Evolutionary conservation across 2,329 filamentous ascomycete genomes (phyloP).

Genomic region (Biscogniauxia marginata): DNA sequence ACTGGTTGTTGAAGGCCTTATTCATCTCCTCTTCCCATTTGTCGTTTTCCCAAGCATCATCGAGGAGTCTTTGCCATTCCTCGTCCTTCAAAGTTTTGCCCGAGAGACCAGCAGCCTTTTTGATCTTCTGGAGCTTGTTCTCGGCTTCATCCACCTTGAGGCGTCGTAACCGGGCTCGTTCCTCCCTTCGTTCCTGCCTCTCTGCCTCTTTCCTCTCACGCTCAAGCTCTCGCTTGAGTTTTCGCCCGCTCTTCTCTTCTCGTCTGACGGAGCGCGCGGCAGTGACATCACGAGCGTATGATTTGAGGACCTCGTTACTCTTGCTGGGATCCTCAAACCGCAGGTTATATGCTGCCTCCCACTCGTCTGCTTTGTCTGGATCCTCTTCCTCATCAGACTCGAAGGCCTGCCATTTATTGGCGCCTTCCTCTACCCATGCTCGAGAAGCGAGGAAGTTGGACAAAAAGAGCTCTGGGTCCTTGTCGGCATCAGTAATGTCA

Average conservation of each 20-base stretch:
- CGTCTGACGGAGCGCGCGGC: conserved; percentile 81
- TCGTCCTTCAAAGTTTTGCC: conserved; percentile 68
- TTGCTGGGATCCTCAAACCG: conserved; percentile 90
- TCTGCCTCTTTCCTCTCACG: conserved; percentile 74
- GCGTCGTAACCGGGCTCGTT: conserved; percentile 79
- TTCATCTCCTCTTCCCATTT: conserved; percentile 91
- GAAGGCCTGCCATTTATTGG: conserved; percentile 72
- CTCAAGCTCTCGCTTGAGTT: conserved; percentile 76
- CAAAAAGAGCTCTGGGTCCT: conserved; percentile 88
- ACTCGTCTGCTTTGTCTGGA: conserved; percentile 70
- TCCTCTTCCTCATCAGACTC: conserved; percentile 83
- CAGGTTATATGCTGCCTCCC: conserved; percentile 92
- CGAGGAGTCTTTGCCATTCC: conserved; percentile 81
- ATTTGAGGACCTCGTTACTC: conserved; percentile 82
- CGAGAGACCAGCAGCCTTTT: conserved; percentile 78
- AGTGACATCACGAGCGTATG: conserved; percentile 84
- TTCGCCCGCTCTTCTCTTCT: conserved; percentile 74
- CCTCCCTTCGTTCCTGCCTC: conserved; percentile 72
- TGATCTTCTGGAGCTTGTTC: conserved; percentile 82
- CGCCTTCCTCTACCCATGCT: conserved; percentile 76
- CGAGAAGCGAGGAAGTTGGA: conserved; percentile 92
- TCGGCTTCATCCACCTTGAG: conserved; percentile 90
- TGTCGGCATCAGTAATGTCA: conserved; percentile 75
- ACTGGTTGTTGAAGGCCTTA: conserved; percentile 82
- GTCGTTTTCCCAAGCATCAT: conserved; percentile 84